Percentiles rank a stretch among this genome's conserved stretches.
Conservation (phyloP, 176 grass and related monocot species). For the Triticum urartu region DNA sequence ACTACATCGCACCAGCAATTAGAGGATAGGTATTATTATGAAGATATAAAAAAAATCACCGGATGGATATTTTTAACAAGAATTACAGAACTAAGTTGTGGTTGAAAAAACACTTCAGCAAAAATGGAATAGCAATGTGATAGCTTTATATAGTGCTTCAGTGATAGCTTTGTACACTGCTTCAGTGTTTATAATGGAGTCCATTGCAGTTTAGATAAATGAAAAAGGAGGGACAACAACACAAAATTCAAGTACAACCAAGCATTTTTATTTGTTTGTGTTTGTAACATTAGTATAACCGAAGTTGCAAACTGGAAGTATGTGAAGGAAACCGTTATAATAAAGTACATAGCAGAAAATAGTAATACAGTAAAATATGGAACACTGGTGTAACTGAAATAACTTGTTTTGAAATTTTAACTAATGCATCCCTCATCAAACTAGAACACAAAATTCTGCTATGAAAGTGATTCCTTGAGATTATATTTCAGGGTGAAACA, state of each 20-base stretch:
- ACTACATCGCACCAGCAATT: too few species aligned
- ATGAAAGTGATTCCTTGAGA: background rate
- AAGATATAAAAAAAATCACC: too few species aligned
- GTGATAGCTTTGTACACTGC: background rate
- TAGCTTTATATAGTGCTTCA: background rate
- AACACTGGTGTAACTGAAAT: background rate
- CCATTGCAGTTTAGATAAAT: background rate
- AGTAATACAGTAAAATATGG: conserved; percentile 7
- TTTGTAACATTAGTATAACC: background rate
- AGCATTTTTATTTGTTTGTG: background rate
- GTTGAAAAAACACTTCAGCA: conserved; percentile 8
- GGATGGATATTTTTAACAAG: too few species aligned
- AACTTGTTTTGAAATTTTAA: background rate
- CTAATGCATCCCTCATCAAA: background rate
- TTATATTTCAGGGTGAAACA: background rate
- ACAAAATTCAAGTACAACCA: background rate
- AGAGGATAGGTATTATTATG: too few species aligned
- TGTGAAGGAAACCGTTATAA: background rate
- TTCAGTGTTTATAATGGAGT: background rate
- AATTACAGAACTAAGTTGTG: background rate
- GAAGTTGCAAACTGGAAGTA: background rate
- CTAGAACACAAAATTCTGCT: background rate
- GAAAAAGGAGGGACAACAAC: background rate
- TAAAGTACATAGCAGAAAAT: background rate
- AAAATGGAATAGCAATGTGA: background rate